Evolutionary conservation across 805 yeast genomes (phyloP).

Genomic region (Sungouiella thailandica): DNA sequence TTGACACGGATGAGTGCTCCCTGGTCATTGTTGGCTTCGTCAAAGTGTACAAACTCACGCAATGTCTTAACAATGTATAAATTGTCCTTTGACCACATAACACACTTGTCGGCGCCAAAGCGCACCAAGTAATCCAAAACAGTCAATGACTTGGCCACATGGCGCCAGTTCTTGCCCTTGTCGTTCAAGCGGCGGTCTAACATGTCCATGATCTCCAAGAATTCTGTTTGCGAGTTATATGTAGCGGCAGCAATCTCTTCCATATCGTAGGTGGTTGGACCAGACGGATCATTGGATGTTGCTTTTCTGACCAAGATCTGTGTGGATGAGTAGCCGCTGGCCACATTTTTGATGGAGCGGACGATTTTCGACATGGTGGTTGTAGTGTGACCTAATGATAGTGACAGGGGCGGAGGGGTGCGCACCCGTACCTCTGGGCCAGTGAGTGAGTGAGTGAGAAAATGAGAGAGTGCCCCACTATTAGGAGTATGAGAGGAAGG

Average conservation of each 20-base stretch:
- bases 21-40: slow-evolving; percentile 75
- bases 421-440: too few species aligned
- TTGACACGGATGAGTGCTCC: slow-evolving; percentile 83
- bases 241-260: slow-evolving; percentile 77
- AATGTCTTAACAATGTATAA: slow-evolving; percentile 82
- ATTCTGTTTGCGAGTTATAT: slow-evolving; percentile 61
- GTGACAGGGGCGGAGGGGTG: neutral
- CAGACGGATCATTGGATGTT: slow-evolving; percentile 80
- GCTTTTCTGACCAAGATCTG: slow-evolving; percentile 90
- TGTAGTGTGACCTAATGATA: too few species aligned
- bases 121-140: slow-evolving; percentile 85
- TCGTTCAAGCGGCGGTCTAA: slow-evolving; percentile 87
- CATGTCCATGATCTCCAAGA: slow-evolving; percentile 90
- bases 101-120: slow-evolving; percentile 83
- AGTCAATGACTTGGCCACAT: slow-evolving; percentile 85
- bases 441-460: too few species aligned
- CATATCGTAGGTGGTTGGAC: slow-evolving; percentile 79
- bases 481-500: too few species aligned
- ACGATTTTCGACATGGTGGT: slow-evolving; percentile 67
- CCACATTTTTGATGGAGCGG: slow-evolving; percentile 81
- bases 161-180: slow-evolving; percentile 97
- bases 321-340: slow-evolving; percentile 81
- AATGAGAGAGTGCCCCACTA: too few species aligned
- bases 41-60: slow-evolving; percentile 81
- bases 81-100: slow-evolving; percentile 87